These are phyloP conservation scores for Climacium dendroides DNA, from an alignment of 225 moss, liverwort and hornwort species.

Conservation along the genomic window DNA sequence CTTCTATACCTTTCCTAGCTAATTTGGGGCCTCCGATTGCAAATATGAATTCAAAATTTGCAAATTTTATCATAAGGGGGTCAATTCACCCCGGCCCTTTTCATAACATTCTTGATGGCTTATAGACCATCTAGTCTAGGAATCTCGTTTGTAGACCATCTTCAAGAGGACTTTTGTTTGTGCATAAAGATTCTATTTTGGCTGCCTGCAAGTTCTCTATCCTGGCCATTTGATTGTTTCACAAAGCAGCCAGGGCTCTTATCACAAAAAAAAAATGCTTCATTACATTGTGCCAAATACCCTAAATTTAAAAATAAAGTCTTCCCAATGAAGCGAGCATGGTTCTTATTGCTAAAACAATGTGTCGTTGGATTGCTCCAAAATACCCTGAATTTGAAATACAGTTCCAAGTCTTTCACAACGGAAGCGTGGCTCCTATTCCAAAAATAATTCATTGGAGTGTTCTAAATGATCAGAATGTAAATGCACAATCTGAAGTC, in stretches of 20 bases:
- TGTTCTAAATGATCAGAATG: background rate
- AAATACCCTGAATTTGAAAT: background rate
- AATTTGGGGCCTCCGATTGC: no score
- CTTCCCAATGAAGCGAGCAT: background rate
- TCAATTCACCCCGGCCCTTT: no score
- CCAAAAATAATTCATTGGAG: no score
- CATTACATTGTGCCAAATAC: background rate
- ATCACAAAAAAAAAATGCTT: no score
- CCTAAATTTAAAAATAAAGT: background rate
- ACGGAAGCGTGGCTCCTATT: no score
- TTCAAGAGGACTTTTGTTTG: no score
- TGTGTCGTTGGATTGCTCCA: background rate
- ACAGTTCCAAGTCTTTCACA: no score
- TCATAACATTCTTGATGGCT: background rate
- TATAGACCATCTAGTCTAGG: background rate
- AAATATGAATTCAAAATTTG: no score
- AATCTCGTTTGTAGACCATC: background rate
- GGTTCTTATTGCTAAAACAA: background rate
- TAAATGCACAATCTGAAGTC: background rate
- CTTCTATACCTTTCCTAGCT: no score
- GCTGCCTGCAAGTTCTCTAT: background rate
- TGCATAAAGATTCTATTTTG: background rate
- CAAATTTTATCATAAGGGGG: no score
- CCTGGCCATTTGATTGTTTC: background rate
- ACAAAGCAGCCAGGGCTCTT: background rate